phyloP scores from a whole-genome alignment of 331 rosid species.

The Prunus yedoensis region DNA sequence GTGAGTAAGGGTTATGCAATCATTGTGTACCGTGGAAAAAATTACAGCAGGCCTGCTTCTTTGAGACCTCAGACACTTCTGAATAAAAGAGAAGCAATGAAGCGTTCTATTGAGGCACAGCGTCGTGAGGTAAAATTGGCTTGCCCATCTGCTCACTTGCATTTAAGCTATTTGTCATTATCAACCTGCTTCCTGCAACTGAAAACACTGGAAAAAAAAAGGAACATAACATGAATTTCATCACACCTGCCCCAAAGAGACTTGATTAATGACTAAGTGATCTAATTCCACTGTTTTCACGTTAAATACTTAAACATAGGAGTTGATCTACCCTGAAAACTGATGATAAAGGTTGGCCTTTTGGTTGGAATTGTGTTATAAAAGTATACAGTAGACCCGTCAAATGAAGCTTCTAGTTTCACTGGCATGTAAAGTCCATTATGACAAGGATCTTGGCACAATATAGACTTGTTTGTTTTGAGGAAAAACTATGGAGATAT shows the following conservation, averaged over 20 bases:
- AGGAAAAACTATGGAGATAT: background rate
- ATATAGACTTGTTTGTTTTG: background rate
- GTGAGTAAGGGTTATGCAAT: slow-evolving; percentile 75
- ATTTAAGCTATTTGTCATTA: background rate
- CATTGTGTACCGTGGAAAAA: slow-evolving; percentile 93
- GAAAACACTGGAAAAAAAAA: background rate
- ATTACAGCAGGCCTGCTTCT: slow-evolving; percentile 69
- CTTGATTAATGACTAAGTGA: background rate
- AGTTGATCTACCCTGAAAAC: background rate
- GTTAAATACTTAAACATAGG: background rate
- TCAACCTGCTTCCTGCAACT: background rate
- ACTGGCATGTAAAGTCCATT: slow-evolving; percentile 8
- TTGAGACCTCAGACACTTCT: slow-evolving; percentile 88
- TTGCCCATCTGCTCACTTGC: slow-evolving; percentile 7
- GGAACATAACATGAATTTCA: background rate
- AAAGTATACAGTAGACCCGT: background rate
- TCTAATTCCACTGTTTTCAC: background rate
- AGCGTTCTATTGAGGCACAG: slow-evolving; percentile 80
- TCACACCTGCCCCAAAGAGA: background rate
- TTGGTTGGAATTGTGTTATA: background rate
- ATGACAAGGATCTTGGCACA: slow-evolving; percentile 14
- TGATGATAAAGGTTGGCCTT: background rate
- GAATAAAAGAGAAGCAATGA: slow-evolving; percentile 69
- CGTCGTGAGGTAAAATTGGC: slow-evolving; percentile 70
- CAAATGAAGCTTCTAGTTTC: background rate